Conservation (phyloP, 2,329 filamentous ascomycete genomes). For the Scolecobasidium constrictum region DNA sequence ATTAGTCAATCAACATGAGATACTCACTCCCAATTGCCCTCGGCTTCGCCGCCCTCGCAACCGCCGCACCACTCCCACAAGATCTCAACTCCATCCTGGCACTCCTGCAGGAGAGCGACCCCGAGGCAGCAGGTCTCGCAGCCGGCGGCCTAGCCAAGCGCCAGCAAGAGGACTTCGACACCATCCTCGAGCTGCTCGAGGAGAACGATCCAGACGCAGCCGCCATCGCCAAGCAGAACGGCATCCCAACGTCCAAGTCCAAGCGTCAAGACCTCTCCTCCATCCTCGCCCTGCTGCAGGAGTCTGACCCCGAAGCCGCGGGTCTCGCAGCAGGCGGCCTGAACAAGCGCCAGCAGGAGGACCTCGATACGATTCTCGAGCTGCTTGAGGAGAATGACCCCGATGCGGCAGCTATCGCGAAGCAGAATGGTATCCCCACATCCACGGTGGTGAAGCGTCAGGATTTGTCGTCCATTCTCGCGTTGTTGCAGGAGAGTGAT, state of each 20-base stretch:
- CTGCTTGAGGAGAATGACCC: background rate
- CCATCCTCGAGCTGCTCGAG: background rate
- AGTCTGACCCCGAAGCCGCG: background rate
- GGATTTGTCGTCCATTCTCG: background rate
- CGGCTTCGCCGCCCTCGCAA: background rate
- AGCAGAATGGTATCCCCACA: no score
- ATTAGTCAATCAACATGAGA: background rate
- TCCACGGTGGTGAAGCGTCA: background rate
- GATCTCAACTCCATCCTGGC: background rate
- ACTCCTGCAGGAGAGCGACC: background rate
- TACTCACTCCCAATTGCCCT: background rate
- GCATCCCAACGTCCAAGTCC: background rate
- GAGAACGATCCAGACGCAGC: background rate
- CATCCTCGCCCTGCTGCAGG: background rate
- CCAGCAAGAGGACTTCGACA: background rate
- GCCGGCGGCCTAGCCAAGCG: background rate
- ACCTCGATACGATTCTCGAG: background rate
- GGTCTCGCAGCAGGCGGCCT: background rate
- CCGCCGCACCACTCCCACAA: background rate
- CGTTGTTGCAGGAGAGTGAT: background rate
- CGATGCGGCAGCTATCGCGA: background rate
- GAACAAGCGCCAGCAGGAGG: background rate
- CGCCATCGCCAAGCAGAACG: no score
- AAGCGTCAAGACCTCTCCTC: background rate
- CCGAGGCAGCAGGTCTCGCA: background rate